These are phyloP conservation scores for Stropharia rugosoannulata DNA, from an alignment of 768 basidiomycete genomes.

Conservation along the genomic window DNA sequence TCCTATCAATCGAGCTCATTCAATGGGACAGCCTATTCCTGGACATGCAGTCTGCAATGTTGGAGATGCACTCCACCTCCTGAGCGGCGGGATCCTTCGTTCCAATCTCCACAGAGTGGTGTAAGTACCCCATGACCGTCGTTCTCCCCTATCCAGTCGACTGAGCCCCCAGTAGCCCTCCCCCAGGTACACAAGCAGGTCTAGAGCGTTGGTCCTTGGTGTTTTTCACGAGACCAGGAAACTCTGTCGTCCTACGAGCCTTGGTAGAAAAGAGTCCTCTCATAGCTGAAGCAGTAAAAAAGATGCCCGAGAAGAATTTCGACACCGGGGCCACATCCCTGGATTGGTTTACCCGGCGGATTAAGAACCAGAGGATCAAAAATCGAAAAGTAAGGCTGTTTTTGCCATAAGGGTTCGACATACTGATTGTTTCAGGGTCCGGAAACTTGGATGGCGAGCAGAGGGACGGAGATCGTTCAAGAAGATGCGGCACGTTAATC, in stretches of 20 bases:
- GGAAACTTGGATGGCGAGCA: conserved; percentile 46
- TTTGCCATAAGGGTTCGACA: neutral
- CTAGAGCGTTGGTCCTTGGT: conserved; percentile 66
- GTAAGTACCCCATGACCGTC: conserved; percentile 27
- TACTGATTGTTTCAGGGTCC: conserved; percentile 29
- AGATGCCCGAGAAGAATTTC: conserved; percentile 35
- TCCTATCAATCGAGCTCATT: neutral
- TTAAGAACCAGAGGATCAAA: conserved; percentile 43
- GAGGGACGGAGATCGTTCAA: conserved; percentile 38
- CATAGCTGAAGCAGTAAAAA: conserved; percentile 43
- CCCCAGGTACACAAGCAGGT: conserved; percentile 54
- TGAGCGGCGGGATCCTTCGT: conserved; percentile 63
- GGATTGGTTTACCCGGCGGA: conserved; percentile 46
- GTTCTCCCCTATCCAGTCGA: neutral
- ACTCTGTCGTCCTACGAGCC: conserved; percentile 49
- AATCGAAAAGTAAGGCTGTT: conserved; percentile 35
- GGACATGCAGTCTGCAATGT: conserved; percentile 61
- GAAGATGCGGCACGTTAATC: neutral
- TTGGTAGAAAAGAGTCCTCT: conserved; percentile 49
- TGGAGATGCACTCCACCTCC: conserved; percentile 60
- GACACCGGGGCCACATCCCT: conserved; percentile 34
- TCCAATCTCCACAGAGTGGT: conserved; percentile 67
- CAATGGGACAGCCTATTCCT: conserved; percentile 40
- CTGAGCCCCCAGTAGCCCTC: conserved; percentile 34
- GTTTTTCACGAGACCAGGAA: conserved; percentile 64